A percentile compares a stretch with the other conserved stretches of the same genome.
Evolutionary conservation across 2,329 filamentous ascomycete genomes (phyloP).

Genomic region (Neurospora sp.): DNA sequence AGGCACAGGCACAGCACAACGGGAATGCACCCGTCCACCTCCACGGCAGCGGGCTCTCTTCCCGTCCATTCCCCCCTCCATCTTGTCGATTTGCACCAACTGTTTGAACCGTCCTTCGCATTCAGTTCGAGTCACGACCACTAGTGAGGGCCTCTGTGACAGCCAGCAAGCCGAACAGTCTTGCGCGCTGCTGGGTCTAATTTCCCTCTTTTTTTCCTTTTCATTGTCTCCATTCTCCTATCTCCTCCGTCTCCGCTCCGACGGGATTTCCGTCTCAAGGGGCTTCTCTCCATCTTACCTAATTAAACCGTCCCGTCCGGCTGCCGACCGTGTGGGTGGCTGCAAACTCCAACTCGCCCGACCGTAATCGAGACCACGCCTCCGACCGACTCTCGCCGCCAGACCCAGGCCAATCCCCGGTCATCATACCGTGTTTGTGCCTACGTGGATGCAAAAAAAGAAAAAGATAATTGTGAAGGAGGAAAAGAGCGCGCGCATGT

Average conservation of each 20-base stretch:
- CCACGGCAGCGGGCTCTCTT: neutral
- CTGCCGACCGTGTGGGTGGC: neutral
- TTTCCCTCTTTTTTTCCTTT: conserved; percentile 3
- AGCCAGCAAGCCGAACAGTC: conserved; percentile 12
- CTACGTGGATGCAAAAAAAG: neutral
- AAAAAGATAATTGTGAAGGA: neutral
- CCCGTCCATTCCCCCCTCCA: neutral
- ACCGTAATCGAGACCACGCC: neutral
- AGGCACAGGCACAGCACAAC: neutral
- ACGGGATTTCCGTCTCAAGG: neutral
- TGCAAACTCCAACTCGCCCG: neutral
- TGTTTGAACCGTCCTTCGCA: conserved; percentile 2
- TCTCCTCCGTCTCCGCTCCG: neutral
- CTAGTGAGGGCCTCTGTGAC: conserved; percentile 5
- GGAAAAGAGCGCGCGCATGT: neutral
- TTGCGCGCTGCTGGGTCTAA: conserved; percentile 17
- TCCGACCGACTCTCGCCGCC: neutral
- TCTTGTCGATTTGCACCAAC: neutral
- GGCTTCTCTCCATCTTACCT: neutral
- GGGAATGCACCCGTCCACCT: neutral
- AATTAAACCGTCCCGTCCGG: neutral
- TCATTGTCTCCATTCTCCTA: neutral
- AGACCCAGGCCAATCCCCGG: neutral
- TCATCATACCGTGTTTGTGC: neutral
- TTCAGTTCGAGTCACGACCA: conserved; percentile 1